phyloP scores from a whole-genome alignment of 768 basidiomycete genomes.

The Tylopilus sp. region DNA sequence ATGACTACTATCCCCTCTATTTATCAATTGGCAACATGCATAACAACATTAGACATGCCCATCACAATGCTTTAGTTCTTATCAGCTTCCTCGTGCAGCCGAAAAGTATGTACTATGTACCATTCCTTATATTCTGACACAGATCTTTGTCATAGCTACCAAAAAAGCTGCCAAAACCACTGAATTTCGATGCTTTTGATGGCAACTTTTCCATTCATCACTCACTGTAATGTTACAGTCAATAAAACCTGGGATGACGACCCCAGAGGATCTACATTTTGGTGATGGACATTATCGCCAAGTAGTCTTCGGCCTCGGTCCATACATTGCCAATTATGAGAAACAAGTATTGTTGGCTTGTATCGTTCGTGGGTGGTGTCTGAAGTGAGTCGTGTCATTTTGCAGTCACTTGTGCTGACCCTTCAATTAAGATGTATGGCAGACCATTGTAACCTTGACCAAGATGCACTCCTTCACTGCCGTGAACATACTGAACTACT shows the following conservation, averaged over 20 bases:
- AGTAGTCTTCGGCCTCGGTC: background rate
- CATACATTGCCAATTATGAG: background rate
- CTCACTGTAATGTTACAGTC: background rate
- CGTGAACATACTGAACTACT: too few species aligned
- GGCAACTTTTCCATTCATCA: background rate
- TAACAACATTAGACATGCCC: background rate
- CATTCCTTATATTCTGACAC: too few species aligned
- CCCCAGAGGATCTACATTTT: background rate
- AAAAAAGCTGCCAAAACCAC: background rate
- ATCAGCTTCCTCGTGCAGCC: background rate
- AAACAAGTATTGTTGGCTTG: slow-evolving; percentile 33
- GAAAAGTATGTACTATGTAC: background rate
- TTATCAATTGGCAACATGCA: background rate
- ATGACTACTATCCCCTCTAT: background rate
- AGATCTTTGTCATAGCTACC: background rate
- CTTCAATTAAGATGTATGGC: too few species aligned
- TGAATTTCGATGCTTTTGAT: background rate
- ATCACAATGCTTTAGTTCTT: background rate
- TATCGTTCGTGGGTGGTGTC: slow-evolving; percentile 35
- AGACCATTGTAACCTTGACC: too few species aligned
- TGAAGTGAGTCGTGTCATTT: too few species aligned
- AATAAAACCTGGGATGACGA: background rate
- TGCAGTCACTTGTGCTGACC: too few species aligned
- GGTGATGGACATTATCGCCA: background rate
- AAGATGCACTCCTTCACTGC: too few species aligned